Base-by-base conservation (phyloP, 306 rosid genomes). In the Delonix regia region DNA sequence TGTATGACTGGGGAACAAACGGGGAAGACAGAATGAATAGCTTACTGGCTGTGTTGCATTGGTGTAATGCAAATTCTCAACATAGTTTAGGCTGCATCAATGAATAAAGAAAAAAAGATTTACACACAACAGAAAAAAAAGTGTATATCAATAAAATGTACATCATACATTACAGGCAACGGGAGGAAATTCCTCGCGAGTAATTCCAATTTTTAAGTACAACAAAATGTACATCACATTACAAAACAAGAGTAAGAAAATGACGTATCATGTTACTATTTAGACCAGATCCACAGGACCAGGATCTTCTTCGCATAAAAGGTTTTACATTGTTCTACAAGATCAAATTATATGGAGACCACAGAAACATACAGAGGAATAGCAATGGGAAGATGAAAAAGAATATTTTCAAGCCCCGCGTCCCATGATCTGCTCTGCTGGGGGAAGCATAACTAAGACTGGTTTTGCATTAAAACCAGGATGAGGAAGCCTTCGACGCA, bases 401-500 rank as follows among this genome's bases (percentile, higher is more conserved):
- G 76, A 38, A 51, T 8, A 28, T 4, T 53, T 78, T 90, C 84
- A 92, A 66, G 84, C 89, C 48, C 75, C 88, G 36, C 97, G 94
- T 51, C 88, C 93, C 99, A 95, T 93, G 85, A 67, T 72, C 88
- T 95, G 97, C 87, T 88, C 96, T 14, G 53, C 69, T 0, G 99
- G 99, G 42, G 99, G 96, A 73, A 92, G 86, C 97, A 91, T 92
- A 77, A 86, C 91, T 73, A 89, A 68, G 69, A 92, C 85, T 2
- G 89, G 88, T 59, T 84, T 97, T 13, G 90, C 89, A 82, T 89
- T 94, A 73, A 94, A 88, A 18, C 92, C 99, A 0, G 99, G 99
- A 82, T 95, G 99, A 68, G 91, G 94, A 64, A 88, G 52, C 82
- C 90, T 87, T 7, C 96, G 94, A 22, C 98, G 99, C 83, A 95